Evolutionary conservation across 169 alveolate genomes (phyloP), one percentile per base, ranked within the genome.

Genomic region (Eimeria acervulina): DNA sequence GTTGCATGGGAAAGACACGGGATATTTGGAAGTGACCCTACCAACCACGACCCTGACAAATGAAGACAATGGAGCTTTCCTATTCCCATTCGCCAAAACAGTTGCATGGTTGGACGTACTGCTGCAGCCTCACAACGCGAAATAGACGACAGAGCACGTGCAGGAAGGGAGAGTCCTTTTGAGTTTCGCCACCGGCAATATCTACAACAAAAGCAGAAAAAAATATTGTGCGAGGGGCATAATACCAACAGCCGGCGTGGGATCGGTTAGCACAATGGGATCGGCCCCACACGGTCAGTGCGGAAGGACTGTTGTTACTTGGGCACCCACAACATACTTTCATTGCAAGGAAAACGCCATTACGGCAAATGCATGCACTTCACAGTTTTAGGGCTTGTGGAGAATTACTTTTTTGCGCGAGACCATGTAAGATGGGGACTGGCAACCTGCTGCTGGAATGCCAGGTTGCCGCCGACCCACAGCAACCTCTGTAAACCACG

Each of bases 221-320:
- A 68, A 12, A 31, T 0, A 31, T 1, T 28, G 26, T 15, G 47
- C 28, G 2, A 31, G 44, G 10, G 1, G 42, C 80, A 13, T 42
- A 12, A 33, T 21, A 68, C n/a, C n/a, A 28, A 68, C 44, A 68
- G 80, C 47, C 33, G 47, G n/a, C 6, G 47, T 47, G 13, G n/a
- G 80, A 31, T 0, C 7, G 13, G 47, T n/a, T 31, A 38, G 47
- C 80, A n/a, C 47, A 10, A 0, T n/a, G 47, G n/a, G 42, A 17
- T 68, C 80, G 47, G 80, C 80, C 80, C 80, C 80, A 33, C 80
- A 31, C 80, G 40, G 40, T 47, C 74, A 63, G 36, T 33, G 80
- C 80, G 47, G 80, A 33, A 28, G 21, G 8, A 15, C 28, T 12
- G 7, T 2, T 23, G 47, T 28, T 31, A 26, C n/a, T 33, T 13